These are phyloP conservation scores for Phaffomyces opuntiae DNA, from an alignment of 805 yeast genomes.

Conservation along the genomic window DNA sequence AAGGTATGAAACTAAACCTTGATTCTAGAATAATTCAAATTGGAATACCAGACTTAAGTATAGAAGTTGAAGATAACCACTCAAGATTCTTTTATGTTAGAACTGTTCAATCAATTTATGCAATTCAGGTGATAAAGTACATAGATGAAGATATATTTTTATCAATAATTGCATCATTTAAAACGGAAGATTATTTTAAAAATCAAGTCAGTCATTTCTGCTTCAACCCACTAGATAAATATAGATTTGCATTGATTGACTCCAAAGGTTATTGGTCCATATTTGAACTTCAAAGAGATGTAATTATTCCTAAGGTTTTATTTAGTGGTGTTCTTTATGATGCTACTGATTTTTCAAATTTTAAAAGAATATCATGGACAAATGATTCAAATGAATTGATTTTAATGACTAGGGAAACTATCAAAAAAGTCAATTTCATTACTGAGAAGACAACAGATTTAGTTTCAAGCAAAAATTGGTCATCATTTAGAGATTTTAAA, in stretches of 20 bases:
- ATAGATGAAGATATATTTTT: neutral
- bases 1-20: conserved; percentile 19
- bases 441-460: conserved; percentile 25
- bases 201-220: conserved; percentile 38
- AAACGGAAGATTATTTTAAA: conserved; percentile 19
- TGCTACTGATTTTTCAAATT: conserved; percentile 46
- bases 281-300: conserved; percentile 22
- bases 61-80: conserved; percentile 17
- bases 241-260: conserved; percentile 40
- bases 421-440: conserved; percentile 27
- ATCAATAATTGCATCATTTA: neutral
- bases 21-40: conserved; percentile 36
- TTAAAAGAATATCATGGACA: conserved; percentile 47
- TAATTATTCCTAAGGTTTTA: neutral
- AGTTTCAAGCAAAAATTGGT: conserved; percentile 22
- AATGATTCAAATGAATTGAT: conserved; percentile 24
- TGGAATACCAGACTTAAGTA: conserved; percentile 22
- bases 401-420: conserved; percentile 36
- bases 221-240: conserved; percentile 36
- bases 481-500: conserved; percentile 35
- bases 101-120: conserved; percentile 28
- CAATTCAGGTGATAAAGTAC: conserved; percentile 24
- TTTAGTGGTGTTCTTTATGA: conserved; percentile 25
- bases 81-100: conserved; percentile 30
- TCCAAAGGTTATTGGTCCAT: conserved; percentile 45